These are phyloP conservation scores for Debaryomyces psychrophilus DNA, from an alignment of 1,139 yeast genomes.

Conservation along the genomic window DNA sequence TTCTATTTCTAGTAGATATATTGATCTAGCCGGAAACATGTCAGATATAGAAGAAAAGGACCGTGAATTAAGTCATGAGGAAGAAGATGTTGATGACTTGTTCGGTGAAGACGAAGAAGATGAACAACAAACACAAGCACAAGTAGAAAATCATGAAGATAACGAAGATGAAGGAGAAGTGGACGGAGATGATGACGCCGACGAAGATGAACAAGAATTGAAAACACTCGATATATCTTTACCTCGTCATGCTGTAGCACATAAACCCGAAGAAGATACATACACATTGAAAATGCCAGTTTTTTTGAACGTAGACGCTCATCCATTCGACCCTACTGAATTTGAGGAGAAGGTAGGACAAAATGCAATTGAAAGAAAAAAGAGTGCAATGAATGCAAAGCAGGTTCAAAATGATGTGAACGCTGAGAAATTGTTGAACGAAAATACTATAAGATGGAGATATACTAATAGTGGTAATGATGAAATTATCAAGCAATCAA, in stretches of 20 bases:
- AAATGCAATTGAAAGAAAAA: constrained; percentile 48
- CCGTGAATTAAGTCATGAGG: constrained; percentile 14
- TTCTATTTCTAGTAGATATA: constrained; percentile 1
- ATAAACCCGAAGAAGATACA: constrained; percentile 43
- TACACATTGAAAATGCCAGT: constrained; percentile 76
- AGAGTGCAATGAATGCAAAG: constrained; percentile 34
- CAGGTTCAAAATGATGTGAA: constrained; percentile 47
- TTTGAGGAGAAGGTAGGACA: constrained; percentile 60
- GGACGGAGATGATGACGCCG: constrained; percentile 25
- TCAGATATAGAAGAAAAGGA: constrained; percentile 15
- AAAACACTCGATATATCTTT: constrained; percentile 63
- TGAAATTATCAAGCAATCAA: constrained; percentile 77
- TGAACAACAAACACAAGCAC: constrained; percentile 17
- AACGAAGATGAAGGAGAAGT: constrained; percentile 17
- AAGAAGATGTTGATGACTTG: constrained; percentile 45
- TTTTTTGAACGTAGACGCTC: constrained; percentile 78
- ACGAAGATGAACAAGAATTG: constrained; percentile 37
- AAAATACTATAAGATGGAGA: constrained; percentile 91
- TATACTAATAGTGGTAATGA: constrained; percentile 69
- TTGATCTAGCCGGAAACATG: constrained; percentile 9
- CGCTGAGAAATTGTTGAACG: constrained; percentile 61
- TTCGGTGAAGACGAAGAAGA: constrained; percentile 52
- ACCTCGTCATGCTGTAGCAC: constrained; percentile 71
- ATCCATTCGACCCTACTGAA: constrained; percentile 79
- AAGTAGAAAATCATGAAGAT: constrained; percentile 5